Percentiles rank a stretch among this genome's conserved stretches.
phyloP scores from a whole-genome alignment of 352 stramenopile genomes.

The Phytophthora ohioensis region DNA sequence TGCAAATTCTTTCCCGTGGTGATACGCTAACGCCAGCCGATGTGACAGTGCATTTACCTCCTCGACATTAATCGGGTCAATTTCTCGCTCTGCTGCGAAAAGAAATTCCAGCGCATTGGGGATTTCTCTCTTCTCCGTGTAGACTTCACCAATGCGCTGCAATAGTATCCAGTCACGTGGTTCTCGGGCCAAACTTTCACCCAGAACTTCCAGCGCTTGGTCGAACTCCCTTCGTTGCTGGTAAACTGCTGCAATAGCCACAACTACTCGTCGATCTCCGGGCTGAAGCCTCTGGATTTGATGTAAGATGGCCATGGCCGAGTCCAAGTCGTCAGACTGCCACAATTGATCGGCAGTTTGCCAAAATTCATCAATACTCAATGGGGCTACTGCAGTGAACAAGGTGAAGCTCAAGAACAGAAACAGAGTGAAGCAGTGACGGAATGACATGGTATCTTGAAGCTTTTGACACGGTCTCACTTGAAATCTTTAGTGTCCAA shows the following conservation, averaged over 20 bases:
- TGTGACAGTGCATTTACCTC: constrained; percentile 29
- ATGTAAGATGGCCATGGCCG: constrained; percentile 38
- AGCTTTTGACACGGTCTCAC: constrained; percentile 12
- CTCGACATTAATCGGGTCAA: constrained; percentile 2
- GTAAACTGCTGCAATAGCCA: constrained; percentile 45
- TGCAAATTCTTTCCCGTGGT: constrained; percentile 39
- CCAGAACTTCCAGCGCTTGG: constrained; percentile 34
- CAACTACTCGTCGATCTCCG: constrained; percentile 23
- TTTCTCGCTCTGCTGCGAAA: constrained; percentile 22
- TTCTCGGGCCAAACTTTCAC: constrained; percentile 19
- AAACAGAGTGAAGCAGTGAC: background rate
- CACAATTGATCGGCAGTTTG: constrained; percentile 36
- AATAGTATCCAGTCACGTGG: constrained; percentile 31
- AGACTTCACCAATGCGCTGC: constrained; percentile 44
- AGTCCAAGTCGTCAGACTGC: constrained; percentile 34
- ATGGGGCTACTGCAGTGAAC: background rate
- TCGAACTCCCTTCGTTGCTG: constrained; percentile 39
- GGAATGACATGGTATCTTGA: constrained; percentile 15
- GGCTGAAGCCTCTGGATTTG: constrained; percentile 39
- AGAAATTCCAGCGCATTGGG: constrained; percentile 32
- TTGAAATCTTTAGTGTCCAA: constrained; percentile 18
- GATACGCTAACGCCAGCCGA: constrained; percentile 48
- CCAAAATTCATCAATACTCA: constrained; percentile 41
- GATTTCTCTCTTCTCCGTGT: constrained; percentile 37
- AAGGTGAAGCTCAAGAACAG: constrained; percentile 18